Evolutionary conservation across 2,329 filamentous ascomycete genomes (phyloP), one percentile per base, ranked within the genome.

Genomic region (Dactylellina parvicollis): DNA sequence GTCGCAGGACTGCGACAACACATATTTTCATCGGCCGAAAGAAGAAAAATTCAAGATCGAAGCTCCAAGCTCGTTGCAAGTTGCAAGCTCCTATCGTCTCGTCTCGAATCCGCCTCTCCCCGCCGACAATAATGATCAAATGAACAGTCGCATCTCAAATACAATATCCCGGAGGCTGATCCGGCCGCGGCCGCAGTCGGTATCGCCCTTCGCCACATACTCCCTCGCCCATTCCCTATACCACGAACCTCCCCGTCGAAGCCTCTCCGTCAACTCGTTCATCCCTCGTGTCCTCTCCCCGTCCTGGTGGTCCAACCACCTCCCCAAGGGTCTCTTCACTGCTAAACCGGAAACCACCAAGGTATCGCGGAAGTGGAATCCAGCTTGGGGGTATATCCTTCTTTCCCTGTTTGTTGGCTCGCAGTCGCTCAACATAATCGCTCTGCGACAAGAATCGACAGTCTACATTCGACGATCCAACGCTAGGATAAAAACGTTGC

Each of bases 381-480:
- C 70, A 14, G 70, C 70, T 5, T 66, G 61, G 70, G 60, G 60
- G 1, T 74, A 64, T 77, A 91, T 94, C 75, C 92, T 92, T 78
- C 83, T 74, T 14, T 54, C 61, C 2, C 32, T 92, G 40, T 85
- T 98, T 75, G 94, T 98, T 75, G 96, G 96, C 2, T 96, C 92
- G 74, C 96, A 97, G 85, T 91, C 94, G 12, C 97, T 99, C 77
- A 91, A 97, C 78, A 91, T 95, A 85, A 89, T 99, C 78, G 85
- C 88, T 34, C 80, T 98, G 77, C 90, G 89, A 77, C 91, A 90
- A 77, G 89, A 93, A 55, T 90, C 89, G 78, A 84, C 85, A 30
- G 87, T 88, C 8, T 93, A 90, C 77, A 87, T 85, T 78, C 87
- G 93, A 55, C 88, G 88, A 76, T 89, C 92, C 3, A 91, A 96